A percentile compares a stretch with the other conserved stretches of the same genome.
These are phyloP conservation scores for Linnemannia zychae DNA, from an alignment of 192 early-diverging fungal genomes.

Conservation along the genomic window DNA sequence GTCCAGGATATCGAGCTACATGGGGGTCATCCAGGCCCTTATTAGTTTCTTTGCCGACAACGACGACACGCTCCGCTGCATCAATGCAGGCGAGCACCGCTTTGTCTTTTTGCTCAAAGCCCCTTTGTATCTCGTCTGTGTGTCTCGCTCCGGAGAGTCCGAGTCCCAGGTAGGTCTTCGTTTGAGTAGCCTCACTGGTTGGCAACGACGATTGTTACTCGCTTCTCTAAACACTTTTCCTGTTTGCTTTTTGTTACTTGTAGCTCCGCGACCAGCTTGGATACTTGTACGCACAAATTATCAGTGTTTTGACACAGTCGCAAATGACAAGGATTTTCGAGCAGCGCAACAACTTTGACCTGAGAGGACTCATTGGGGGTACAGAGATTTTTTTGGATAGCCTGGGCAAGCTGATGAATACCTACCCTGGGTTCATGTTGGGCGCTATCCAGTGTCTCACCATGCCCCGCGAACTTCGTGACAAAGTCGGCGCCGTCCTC, in stretches of 20 bases:
- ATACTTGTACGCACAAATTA: conserved; percentile 85
- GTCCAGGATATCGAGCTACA: conserved; percentile 84
- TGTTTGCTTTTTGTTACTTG: neutral
- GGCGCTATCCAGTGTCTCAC: conserved; percentile 82
- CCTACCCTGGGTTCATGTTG: conserved; percentile 80
- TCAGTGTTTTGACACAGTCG: conserved; percentile 83
- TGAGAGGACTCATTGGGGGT: conserved; percentile 84
- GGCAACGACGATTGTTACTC: too few species aligned
- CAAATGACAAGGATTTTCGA: conserved; percentile 92
- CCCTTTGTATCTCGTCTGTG: conserved; percentile 89
- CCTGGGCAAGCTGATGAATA: conserved; percentile 76
- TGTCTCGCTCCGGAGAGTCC: conserved; percentile 83
- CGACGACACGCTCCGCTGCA: conserved; percentile 79
- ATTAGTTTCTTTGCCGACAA: conserved; percentile 87
- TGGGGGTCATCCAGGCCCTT: conserved; percentile 93
- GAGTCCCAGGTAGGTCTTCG: conserved; percentile 79
- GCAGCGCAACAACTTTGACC: conserved; percentile 88
- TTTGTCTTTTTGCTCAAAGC: conserved; percentile 88
- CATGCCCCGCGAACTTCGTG: conserved; percentile 75
- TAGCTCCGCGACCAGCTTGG: conserved; percentile 85
- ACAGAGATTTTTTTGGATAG: conserved; percentile 89
- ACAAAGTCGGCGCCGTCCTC: conserved; percentile 75
- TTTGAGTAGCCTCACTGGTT: too few species aligned
- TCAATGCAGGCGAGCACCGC: conserved; percentile 77
- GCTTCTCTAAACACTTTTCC: too few species aligned